These are phyloP conservation scores for Vitis hybrid DNA, from an alignment of 177 flowering plant genomes.

Conservation along the genomic window DNA sequence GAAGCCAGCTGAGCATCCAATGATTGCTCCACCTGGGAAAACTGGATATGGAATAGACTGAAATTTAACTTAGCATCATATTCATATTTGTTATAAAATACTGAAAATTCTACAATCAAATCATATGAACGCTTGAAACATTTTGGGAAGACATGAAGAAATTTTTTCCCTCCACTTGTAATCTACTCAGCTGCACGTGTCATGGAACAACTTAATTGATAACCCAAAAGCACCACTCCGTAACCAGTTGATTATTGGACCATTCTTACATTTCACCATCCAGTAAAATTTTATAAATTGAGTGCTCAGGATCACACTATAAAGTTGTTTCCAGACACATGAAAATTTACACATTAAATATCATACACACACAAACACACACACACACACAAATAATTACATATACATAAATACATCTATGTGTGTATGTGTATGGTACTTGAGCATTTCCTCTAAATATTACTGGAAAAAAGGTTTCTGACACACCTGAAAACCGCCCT, in stretches of 20 bases:
- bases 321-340: not conserved
- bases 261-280: not conserved
- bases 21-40: slow-evolving; percentile 97
- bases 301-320: not conserved
- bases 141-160: not conserved
- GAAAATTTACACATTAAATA: not conserved
- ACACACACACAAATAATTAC: not conserved
- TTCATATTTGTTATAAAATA: slow-evolving; percentile 19
- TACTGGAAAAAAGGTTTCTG: not conserved
- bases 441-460: not conserved
- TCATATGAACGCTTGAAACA: not conserved
- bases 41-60: slow-evolving; percentile 99
- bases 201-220: not conserved
- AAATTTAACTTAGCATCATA: slow-evolving; percentile 60
- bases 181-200: not conserved
- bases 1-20: slow-evolving; percentile 99
- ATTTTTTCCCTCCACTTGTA: not conserved
- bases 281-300: not conserved
- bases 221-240: not conserved
- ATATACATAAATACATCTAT: too few relatives aligned
- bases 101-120: not conserved
- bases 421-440: not conserved
- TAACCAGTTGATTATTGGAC: not conserved
- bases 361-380: not conserved
- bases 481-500: slow-evolving; percentile 96